A percentile compares a stretch with the other conserved stretches of the same genome.
Conservation (phyloP, 257 asterid species). For the Cynanchum wilfordii region DNA sequence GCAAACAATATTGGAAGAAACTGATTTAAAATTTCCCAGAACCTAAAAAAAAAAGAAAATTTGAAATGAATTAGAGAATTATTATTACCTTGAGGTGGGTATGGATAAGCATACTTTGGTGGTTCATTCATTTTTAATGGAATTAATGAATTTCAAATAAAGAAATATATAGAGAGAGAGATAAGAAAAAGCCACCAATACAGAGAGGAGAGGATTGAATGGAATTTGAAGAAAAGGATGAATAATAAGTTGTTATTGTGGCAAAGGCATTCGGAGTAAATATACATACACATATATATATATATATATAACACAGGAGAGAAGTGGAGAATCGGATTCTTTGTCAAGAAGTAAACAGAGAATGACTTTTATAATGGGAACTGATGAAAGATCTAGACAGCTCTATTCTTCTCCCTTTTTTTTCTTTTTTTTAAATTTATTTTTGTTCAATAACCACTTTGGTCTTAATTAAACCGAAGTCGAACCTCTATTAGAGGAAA, state of each 20-base stretch:
- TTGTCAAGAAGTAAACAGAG: neutral
- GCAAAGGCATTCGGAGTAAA: neutral
- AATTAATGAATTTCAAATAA: neutral
- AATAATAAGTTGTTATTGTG: neutral
- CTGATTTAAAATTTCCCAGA: no score
- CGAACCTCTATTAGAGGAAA: no score
- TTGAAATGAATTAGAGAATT: no score
- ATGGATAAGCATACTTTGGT: constrained; percentile 63
- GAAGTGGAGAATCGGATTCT: constrained; percentile 7
- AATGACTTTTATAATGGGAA: constrained; percentile 7
- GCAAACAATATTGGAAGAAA: neutral
- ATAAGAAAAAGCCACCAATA: neutral
- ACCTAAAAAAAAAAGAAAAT: neutral
- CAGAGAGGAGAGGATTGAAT: neutral
- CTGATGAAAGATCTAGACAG: constrained; percentile 8
- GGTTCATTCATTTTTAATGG: constrained; percentile 36
- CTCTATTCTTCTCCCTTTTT: no score
- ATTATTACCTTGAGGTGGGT: constrained; percentile 56
- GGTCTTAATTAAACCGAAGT: no score
- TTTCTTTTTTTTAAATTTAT: no score
- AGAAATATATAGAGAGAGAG: no score
- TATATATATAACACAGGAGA: neutral
- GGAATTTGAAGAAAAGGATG: neutral
- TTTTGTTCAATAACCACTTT: no score
- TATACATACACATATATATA: neutral